These are phyloP conservation scores for Ceratocystis variospora DNA, from an alignment of 2,329 filamentous ascomycete genomes.

Conservation along the genomic window DNA sequence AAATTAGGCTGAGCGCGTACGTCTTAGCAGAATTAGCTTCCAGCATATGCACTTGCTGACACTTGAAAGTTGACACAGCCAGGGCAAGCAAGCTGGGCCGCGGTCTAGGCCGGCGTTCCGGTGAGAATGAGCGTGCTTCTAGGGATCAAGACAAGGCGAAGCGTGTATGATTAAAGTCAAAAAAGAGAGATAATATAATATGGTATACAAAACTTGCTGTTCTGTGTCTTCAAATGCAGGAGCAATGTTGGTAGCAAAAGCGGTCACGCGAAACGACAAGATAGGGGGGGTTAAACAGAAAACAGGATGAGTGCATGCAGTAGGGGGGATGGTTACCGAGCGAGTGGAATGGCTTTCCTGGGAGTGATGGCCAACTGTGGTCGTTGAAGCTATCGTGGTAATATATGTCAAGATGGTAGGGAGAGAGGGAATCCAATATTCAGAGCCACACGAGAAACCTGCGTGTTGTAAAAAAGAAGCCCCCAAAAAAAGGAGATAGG, in stretches of 20 bases:
- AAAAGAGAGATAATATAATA: background rate
- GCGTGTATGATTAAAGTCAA: background rate
- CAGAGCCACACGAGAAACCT: background rate
- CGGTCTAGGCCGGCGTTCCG: background rate
- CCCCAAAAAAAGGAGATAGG: background rate
- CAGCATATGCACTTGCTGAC: background rate
- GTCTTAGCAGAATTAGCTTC: background rate
- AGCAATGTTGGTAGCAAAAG: background rate
- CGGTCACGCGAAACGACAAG: background rate
- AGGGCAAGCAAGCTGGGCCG: background rate
- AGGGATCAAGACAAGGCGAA: conserved; percentile 6
- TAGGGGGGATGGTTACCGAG: background rate
- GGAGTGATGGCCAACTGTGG: background rate
- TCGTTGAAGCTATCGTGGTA: background rate
- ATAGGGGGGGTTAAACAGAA: background rate
- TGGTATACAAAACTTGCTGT: background rate
- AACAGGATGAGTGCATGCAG: background rate
- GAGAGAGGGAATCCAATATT: background rate
- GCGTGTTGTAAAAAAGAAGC: background rate
- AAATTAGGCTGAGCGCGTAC: background rate
- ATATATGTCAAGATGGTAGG: background rate
- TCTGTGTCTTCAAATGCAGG: background rate
- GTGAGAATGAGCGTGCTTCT: background rate
- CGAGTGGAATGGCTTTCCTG: background rate
- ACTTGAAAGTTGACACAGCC: background rate